Percentiles rank a stretch among this genome's conserved stretches.
Evolutionary conservation across 2,329 filamentous ascomycete genomes (phyloP).

Genomic region (Colletotrichum simmondsii): DNA sequence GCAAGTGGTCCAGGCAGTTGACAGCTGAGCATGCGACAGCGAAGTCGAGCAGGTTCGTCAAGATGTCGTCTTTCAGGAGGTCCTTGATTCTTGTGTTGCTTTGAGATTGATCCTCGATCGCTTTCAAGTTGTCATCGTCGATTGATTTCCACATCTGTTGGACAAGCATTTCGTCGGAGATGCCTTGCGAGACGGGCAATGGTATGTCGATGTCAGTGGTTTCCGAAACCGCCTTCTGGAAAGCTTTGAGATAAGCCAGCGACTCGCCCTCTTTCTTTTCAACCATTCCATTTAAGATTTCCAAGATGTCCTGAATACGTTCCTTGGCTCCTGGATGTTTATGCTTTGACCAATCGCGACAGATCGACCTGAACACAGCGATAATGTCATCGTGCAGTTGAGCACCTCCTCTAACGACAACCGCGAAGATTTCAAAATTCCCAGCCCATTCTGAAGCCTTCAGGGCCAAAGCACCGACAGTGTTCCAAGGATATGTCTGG

Average conservation of each 20-base stretch:
- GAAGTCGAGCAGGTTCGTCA: not conserved
- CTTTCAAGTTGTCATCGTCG: not conserved
- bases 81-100: not conserved
- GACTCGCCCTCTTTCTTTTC: not conserved
- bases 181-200: not conserved
- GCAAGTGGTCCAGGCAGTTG: not conserved
- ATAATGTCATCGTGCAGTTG: slow-evolving; percentile 1
- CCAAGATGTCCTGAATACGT: not conserved
- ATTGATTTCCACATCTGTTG: slow-evolving; percentile 6
- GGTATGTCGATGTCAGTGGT: not conserved
- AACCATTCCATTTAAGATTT: not conserved
- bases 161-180: slow-evolving; percentile 13
- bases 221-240: not conserved
- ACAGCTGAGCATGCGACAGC: not conserved
- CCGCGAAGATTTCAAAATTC: not conserved
- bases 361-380: not conserved
- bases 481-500: not conserved
- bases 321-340: not conserved
- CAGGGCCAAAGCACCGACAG: not conserved
- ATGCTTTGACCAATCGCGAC: not conserved
- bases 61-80: not conserved
- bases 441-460: slow-evolving; percentile 5
- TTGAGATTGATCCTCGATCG: not conserved
- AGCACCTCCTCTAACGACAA: not conserved
- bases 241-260: slow-evolving; percentile 14